Base-by-base conservation (phyloP, 345 rosid species). In the Iberis pinnata region DNA sequence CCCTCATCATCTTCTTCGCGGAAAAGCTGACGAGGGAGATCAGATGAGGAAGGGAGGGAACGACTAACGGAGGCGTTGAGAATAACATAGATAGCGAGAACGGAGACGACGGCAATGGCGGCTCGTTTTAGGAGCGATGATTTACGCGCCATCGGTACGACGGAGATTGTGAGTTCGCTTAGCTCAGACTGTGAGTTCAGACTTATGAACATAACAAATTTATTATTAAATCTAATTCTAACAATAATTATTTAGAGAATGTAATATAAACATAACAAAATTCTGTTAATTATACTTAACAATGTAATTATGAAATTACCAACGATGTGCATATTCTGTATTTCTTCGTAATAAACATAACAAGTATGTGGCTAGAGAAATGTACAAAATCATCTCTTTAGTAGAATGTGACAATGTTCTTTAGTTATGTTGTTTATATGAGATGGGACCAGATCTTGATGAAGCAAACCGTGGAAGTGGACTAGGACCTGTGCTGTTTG, bases 381-480 rank as follows among this genome's bases (percentile, higher is more conserved):
- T 4, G 19, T 12, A 40, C 24, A 61, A 55, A 49, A 13, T 18
- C 17, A 20, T 49, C 22, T 40, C 33, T 29, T 27, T 46, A 5
- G 53, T 63, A 18, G 41, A 39, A 27, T 41, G 38, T 56, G 35
- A 32, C 12, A 50, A 16, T 24, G 50, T 43, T 49, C 9, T 29
- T 66, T 58, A 70, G 25, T 70, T 60, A 60, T 25, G 68, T 73
- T 83, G 88, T 74, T 93, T 88, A 49, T 88, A 86, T 12, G 84
- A 74, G 50, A 93, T 74, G 13, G 99, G 99, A 40, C 99, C 95
- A 8, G 97, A 93, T 59, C 99, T 84, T 26, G 99, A 93, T 27
- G 80, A 95, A 1, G 97, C 94, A 74, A 88, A 93, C 74, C 94
- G 75, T 8, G 95, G 97, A 58, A 92, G 63, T 0, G 96, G 90